Base-by-base conservation (phyloP, 495 filamentous ascomycete genomes). In the Lasiosphaeriaceae sp. region DNA sequence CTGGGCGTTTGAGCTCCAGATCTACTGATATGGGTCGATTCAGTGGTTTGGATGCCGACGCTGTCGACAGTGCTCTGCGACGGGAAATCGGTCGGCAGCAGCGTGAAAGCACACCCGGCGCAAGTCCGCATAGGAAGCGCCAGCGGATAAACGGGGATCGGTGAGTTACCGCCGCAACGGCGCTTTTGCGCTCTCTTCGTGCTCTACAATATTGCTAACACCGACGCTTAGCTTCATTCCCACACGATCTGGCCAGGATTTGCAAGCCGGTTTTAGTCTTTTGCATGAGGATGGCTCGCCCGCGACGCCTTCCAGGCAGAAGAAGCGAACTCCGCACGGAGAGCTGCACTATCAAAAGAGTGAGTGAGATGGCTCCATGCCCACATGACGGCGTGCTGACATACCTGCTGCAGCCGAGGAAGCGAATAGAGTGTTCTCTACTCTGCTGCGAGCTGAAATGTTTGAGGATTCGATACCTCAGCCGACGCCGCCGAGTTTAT, bases 321-420 rank as follows among this genome's bases (percentile, higher is more conserved):
- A 90, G 69, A 90, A 87, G 74, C 83, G 90, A n/a, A 85, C 87
- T 21, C 90, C 90, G 17, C 89, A 96, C 65, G 87, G 90, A 19
- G 93, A 97, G 71, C 80, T 97, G 56, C 87, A 97, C 67, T 96
- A 94, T 63, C 94, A 98, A 68, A 89, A 83, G 70, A 94, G 92
- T 96, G 78, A 69, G 88, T 74, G 41, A 6, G 19, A 20, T 45
- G 22, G 37, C 22, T 37, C 9, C 12, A 17, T 41, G 23, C 41
- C 19, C 39, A 31, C 60, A 23, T 24, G 21, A 21, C 22, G 20
- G 16, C 17, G 53, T 63, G 59, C 74, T 88, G 65, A 87, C 68
- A 62, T 51, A 54, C 12, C 59, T n/a, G 55, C n/a, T 63, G 55
- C 57, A 97, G 92, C 88, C 41, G 91, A 96, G 73, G 90, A 96